A percentile compares a stretch with the other conserved stretches of the same genome.
Evolutionary conservation across 345 rosid species (phyloP).

Genomic region (Euphorbia pulcherrima): DNA sequence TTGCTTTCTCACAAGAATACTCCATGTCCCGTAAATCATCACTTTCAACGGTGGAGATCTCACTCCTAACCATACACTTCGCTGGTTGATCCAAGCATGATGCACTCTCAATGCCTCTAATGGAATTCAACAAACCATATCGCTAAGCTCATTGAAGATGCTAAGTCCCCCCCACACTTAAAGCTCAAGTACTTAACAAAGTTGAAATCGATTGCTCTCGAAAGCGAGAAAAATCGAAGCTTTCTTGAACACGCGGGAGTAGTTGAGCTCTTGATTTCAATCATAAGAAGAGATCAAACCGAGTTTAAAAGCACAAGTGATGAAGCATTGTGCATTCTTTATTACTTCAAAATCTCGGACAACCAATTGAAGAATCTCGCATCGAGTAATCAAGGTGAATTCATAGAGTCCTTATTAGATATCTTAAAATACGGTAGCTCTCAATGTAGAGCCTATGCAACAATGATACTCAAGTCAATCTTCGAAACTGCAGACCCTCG

Average conservation of each 20-base stretch:
- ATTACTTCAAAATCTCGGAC: constrained; percentile 28
- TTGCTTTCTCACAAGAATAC: constrained; percentile 33
- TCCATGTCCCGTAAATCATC: constrained; percentile 45
- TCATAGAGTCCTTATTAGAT: constrained; percentile 38
- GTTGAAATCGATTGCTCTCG: constrained; percentile 39
- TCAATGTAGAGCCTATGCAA: constrained; percentile 53
- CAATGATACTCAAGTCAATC: constrained; percentile 38
- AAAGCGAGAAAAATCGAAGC: constrained; percentile 35
- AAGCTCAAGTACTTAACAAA: constrained; percentile 31
- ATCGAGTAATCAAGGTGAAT: constrained; percentile 13
- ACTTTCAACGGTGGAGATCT: constrained; percentile 35
- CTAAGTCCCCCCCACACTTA: constrained; percentile 25
- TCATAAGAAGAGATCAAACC: constrained; percentile 16
- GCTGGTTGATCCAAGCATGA: constrained; percentile 81
- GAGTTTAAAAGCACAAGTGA: constrained; percentile 22
- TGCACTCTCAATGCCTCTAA: constrained; percentile 59
- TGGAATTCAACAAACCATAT: constrained; percentile 42
- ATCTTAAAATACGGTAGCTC: constrained; percentile 44
- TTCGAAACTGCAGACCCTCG: constrained; percentile 56
- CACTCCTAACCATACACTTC: constrained; percentile 79
- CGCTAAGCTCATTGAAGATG: constrained; percentile 38
- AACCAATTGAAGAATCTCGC: constrained; percentile 28
- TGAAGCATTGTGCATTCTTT: constrained; percentile 45
- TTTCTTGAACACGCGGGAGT: constrained; percentile 33
- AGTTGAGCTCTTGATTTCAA: constrained; percentile 41